Conservation (phyloP, 495 filamentous ascomycete species). For the Trichoderma parareesei region DNA sequence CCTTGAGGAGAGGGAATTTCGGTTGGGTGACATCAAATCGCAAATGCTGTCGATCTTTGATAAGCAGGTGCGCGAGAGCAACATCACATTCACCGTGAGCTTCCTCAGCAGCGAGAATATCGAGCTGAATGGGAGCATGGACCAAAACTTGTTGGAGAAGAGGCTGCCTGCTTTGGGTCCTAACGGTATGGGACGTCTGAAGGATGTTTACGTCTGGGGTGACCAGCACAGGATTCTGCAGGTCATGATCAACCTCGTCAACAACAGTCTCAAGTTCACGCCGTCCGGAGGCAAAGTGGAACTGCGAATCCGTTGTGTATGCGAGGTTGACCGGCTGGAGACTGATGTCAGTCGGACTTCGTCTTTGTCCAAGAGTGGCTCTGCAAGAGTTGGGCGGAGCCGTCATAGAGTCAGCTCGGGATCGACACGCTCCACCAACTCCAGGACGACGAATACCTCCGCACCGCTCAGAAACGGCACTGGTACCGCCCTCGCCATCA, state of each 20-base stretch:
- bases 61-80: conserved; percentile 73
- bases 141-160: conserved; percentile 28
- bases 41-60: conserved; percentile 81
- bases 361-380: conserved; percentile 39
- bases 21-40: conserved; percentile 65
- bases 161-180: conserved; percentile 46
- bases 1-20: conserved; percentile 80
- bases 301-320: conserved; percentile 64
- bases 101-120: conserved; percentile 49
- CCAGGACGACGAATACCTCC: conserved; percentile 26
- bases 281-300: conserved; percentile 65
- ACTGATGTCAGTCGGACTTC: conserved; percentile 39
- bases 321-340: conserved; percentile 35
- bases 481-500: conserved; percentile 47
- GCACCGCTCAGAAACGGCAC: conserved; percentile 30
- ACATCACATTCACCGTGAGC: conserved; percentile 61
- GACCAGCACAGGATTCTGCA: conserved; percentile 84
- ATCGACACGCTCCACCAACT: conserved; percentile 39
- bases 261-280: conserved; percentile 90
- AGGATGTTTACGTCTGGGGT: conserved; percentile 65
- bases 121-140: conserved; percentile 26
- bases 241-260: conserved; percentile 86
- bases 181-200: neutral
- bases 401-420: conserved; percentile 40
- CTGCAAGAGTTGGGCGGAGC: conserved; percentile 21